Conservation (phyloP, 805 yeast species). For the Nematodospora valgi region DNA sequence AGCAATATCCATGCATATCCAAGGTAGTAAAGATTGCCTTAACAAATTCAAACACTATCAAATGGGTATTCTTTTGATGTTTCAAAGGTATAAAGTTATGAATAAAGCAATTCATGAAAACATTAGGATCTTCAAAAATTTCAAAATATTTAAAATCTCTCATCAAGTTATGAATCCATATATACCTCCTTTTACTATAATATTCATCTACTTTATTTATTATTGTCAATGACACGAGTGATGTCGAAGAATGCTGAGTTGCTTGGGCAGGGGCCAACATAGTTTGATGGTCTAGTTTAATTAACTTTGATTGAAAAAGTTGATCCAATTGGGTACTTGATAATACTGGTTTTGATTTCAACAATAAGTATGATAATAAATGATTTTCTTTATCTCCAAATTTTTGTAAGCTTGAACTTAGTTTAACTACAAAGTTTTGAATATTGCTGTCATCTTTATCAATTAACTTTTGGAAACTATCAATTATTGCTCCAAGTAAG, state of each 20-base stretch:
- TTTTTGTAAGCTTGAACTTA: slow-evolving; percentile 10
- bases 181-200: slow-evolving; percentile 17
- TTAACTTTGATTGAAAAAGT: slow-evolving; percentile 2
- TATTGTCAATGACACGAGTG: slow-evolving; percentile 2
- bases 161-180: slow-evolving; percentile 27
- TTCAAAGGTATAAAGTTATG: slow-evolving; percentile 9
- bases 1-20: slow-evolving; percentile 10
- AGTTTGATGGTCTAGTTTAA: background rate
- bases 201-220: slow-evolving; percentile 3
- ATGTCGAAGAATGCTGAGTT: background rate
- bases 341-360: slow-evolving; percentile 10
- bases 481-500: slow-evolving; percentile 11
- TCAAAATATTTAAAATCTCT: slow-evolving; percentile 19
- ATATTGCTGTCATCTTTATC: slow-evolving; percentile 1
- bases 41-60: slow-evolving; percentile 18
- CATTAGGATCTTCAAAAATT: slow-evolving; percentile 10
- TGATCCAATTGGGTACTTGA: slow-evolving; percentile 5
- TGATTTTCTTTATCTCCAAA: slow-evolving; percentile 7
- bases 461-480: slow-evolving; percentile 5
- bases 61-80: slow-evolving; percentile 11
- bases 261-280: background rate
- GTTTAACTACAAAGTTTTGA: slow-evolving; percentile 9
- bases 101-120: slow-evolving; percentile 13
- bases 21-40: slow-evolving; percentile 19
- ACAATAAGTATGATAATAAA: slow-evolving; percentile 13